Evolutionary conservation across 2,329 filamentous ascomycete genomes (phyloP).

Genomic region (Talaromyces rugulosus): DNA sequence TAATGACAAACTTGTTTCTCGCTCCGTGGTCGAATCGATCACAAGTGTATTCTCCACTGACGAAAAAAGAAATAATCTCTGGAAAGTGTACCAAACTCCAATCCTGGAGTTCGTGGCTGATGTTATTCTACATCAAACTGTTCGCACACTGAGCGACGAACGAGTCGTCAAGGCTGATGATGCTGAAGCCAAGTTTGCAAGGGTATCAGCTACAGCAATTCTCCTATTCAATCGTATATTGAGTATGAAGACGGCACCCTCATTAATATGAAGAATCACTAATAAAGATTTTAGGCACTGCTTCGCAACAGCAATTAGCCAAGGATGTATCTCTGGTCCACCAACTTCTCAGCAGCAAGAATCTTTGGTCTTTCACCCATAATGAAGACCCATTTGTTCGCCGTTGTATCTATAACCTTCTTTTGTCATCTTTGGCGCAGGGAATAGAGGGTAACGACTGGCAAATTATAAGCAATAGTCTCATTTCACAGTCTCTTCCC

Average conservation of each 20-base stretch:
- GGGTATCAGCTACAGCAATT: conserved; percentile 64
- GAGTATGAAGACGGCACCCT: conserved; percentile 24
- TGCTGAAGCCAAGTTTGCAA: conserved; percentile 75
- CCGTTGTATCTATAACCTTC: conserved; percentile 53
- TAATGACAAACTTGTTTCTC: conserved; percentile 70
- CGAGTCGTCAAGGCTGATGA: conserved; percentile 80
- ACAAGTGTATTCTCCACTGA: conserved; percentile 70
- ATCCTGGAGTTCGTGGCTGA: conserved; percentile 79
- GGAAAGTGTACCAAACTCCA: conserved; percentile 73
- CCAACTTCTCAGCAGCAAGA: conserved; percentile 59
- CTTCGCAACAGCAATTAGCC: conserved; percentile 48
- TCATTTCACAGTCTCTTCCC: conserved; percentile 71
- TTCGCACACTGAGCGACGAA: conserved; percentile 82
- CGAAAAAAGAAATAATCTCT: conserved; percentile 73
- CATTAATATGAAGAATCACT: background rate
- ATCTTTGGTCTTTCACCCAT: conserved; percentile 57
- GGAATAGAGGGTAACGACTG: conserved; percentile 52
- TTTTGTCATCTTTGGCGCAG: conserved; percentile 48
- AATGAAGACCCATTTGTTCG: conserved; percentile 56
- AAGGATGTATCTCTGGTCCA: conserved; percentile 62
- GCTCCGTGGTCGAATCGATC: conserved; percentile 73
- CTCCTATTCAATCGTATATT: conserved; percentile 54
- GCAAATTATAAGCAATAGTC: conserved; percentile 62
- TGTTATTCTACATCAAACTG: conserved; percentile 71
- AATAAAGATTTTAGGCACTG: conserved; percentile 26